Base-by-base conservation (phyloP, 2,329 filamentous ascomycete species). In the Hypoxylon sp. region DNA sequence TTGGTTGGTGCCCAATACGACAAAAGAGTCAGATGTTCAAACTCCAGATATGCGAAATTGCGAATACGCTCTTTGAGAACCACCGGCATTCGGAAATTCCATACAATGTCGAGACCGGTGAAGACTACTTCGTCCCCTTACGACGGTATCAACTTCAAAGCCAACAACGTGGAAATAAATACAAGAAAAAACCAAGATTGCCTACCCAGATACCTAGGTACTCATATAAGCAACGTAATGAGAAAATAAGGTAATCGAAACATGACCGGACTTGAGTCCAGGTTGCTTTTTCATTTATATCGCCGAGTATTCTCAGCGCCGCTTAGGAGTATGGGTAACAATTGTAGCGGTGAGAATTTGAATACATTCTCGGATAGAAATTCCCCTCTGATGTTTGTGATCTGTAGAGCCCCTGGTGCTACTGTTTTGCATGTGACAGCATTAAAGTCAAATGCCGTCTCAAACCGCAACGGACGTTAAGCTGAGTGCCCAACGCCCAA, bases 1-100 rank as follows among this genome's bases (percentile, higher is more conserved):
- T 7, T 13, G 8, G 22, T 62, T 68, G 59, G 30, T 69, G 69
- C 65, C 69, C 60, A 69, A 69, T 56, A 68, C 61, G 59, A 66
- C 20, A 3, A 46, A 42, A 54, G 56, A 63, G 14, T 30, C 40
- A 62, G 22, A 53, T 35, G 11, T 62, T 37, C 27, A 31, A 51
- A 46, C 42, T 44, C 25, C n/a, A 50, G 10, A 13, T 46, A 27
- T 44, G 10, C 11, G 17, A 37, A 27, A 49, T 33, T 10, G 31
- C 30, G 13, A 25, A 17, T 3, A 14, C 31, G n/a, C 25, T 48
- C 37, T 3, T 14, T 30, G 30, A 59, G 5, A 40, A 37, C 17
- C 44, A 20, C 31, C 44, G 20, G 25, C 37, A 46, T 40, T 56
- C 42, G 42, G 58, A 46, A 44, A 40, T 37, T 22, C 42, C 44